Conservation (phyloP, 345 rosid genomes). For the Abelmoschus esculentus region DNA sequence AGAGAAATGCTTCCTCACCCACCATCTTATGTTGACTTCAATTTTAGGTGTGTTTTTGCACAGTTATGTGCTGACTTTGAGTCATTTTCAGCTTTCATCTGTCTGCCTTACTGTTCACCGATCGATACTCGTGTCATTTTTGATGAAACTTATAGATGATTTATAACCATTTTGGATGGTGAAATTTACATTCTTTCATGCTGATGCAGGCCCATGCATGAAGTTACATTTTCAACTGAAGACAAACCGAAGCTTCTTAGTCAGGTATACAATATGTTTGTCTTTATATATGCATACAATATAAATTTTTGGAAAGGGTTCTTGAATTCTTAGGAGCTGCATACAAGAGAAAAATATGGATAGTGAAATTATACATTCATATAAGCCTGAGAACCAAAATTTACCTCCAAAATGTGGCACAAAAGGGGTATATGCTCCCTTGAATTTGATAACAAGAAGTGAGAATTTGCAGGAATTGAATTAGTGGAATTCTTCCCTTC, state of each 20-base stretch:
- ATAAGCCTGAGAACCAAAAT: background rate
- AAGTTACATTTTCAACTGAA: conserved; percentile 78
- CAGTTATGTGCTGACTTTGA: background rate
- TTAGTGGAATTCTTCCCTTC: background rate
- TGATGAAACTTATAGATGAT: background rate
- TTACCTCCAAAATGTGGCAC: conserved; percentile 4
- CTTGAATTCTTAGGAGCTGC: background rate
- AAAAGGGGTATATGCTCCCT: background rate
- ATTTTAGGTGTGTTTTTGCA: background rate
- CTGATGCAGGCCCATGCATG: conserved; percentile 86
- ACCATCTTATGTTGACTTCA: background rate
- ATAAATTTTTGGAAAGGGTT: background rate
- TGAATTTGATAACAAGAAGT: background rate
- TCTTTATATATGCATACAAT: background rate
- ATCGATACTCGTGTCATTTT: background rate
- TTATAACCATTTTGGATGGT: conserved; percentile 8
- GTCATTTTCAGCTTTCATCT: background rate
- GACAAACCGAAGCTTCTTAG: conserved; percentile 96
- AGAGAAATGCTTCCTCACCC: background rate
- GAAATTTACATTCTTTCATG: conserved; percentile 11
- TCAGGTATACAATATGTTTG: conserved; percentile 49
- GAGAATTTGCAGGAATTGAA: conserved; percentile 6
- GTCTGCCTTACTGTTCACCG: background rate
- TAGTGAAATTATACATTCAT: background rate
- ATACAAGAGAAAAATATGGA: background rate